Evolutionary conservation across 148 eudicot genomes (phyloP).

Genomic region (Amaranthus hypochondriacus): DNA sequence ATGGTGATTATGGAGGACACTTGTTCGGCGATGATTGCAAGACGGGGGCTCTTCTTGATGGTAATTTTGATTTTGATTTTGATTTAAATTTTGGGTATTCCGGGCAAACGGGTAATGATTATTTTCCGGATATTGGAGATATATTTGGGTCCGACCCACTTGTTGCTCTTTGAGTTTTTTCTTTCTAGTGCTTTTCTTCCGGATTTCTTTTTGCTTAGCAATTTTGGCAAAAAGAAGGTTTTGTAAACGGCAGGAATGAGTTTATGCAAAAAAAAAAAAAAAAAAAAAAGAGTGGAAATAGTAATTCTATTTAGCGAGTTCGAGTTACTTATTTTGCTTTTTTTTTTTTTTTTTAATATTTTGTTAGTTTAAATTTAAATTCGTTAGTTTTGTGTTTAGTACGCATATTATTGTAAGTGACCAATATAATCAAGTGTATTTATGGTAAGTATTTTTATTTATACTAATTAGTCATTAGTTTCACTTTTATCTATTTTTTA

Average conservation of each 20-base stretch:
- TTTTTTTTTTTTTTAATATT: neutral
- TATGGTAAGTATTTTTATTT: neutral
- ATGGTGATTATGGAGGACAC: neutral
- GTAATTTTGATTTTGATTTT: slow-evolving; percentile 18
- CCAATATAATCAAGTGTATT: slow-evolving; percentile 12
- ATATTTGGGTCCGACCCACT: slow-evolving; percentile 74
- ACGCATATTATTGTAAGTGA: neutral
- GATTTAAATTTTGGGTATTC: slow-evolving; percentile 36
- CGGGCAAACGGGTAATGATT: slow-evolving; percentile 36
- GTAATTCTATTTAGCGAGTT: neutral
- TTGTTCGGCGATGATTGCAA: slow-evolving; percentile 27
- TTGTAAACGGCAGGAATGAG: neutral
- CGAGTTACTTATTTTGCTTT: neutral
- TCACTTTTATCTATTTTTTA: neutral
- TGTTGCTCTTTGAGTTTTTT: slow-evolving; percentile 27
- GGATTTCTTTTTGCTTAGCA: neutral
- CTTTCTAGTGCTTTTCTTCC: no score
- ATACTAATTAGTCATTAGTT: slow-evolving; percentile 4
- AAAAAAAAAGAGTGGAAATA: neutral
- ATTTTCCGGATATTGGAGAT: slow-evolving; percentile 59
- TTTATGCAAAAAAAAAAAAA: neutral
- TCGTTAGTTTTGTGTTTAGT: neutral
- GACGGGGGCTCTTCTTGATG: slow-evolving; percentile 6
- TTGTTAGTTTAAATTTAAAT: slow-evolving; percentile 16
- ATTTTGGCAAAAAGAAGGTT: slow-evolving; percentile 1